Evolutionary conservation across 2,329 filamentous ascomycete genomes (phyloP).

Genomic region (Lecanoromycetidae sp.): DNA sequence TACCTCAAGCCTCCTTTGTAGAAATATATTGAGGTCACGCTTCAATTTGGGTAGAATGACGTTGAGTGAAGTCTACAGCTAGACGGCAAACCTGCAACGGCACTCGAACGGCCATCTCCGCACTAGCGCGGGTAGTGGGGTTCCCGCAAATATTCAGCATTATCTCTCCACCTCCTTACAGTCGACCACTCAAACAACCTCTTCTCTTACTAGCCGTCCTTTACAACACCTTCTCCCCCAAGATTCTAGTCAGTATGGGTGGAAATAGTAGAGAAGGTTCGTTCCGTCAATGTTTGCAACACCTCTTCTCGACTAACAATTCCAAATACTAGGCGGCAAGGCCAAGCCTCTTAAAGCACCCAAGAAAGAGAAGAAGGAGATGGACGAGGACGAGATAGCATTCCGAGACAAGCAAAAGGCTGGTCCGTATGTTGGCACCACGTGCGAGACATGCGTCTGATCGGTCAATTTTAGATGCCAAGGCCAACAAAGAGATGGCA

Average conservation of each 20-base stretch:
- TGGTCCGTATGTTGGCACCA: slow-evolving; percentile 43
- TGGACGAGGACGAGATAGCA: slow-evolving; percentile 78
- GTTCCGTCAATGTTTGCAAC: slow-evolving; percentile 14
- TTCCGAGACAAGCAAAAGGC: slow-evolving; percentile 74
- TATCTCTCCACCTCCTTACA: no score
- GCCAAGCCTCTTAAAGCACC: slow-evolving; percentile 74
- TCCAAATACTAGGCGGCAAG: slow-evolving; percentile 55
- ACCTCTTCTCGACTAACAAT: background rate
- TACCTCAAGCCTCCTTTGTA: no score
- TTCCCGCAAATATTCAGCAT: no score
- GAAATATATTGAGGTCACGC: no score
- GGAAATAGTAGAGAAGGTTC: slow-evolving; percentile 54
- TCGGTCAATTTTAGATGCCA: slow-evolving; percentile 49
- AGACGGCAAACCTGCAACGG: no score
- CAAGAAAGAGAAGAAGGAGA: slow-evolving; percentile 72
- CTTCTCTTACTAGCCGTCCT: background rate
- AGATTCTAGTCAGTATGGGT: slow-evolving; percentile 49
- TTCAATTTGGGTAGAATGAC: no score
- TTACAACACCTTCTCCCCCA: background rate
- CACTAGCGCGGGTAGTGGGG: no score
- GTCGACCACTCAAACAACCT: no score
- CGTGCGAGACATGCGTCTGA: slow-evolving; percentile 8
- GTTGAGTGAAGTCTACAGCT: no score
- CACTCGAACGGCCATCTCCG: no score
- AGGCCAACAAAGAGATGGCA: slow-evolving; percentile 75